Percentiles rank a stretch among this genome's conserved stretches.
These are phyloP conservation scores for Lipomyces spencermartinsiae DNA, from an alignment of 805 yeast species.

Conservation along the genomic window DNA sequence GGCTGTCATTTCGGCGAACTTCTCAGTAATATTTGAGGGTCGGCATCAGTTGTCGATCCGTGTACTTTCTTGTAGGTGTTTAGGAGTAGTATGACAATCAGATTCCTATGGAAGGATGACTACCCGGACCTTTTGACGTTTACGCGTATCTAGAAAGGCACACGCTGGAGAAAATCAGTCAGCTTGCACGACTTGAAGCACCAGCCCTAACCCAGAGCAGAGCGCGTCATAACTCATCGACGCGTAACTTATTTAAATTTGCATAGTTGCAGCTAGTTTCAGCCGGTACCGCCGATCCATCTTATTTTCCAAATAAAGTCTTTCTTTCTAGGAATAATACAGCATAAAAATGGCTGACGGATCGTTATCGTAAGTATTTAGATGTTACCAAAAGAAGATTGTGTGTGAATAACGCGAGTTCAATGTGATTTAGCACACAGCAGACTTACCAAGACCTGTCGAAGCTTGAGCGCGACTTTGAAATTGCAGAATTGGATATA, in stretches of 20 bases:
- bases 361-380: background rate
- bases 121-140: no score
- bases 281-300: background rate
- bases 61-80: no score
- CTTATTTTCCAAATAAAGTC: background rate
- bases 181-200: no score
- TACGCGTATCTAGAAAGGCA: no score
- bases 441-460: conserved; percentile 39
- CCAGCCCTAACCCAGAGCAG: background rate
- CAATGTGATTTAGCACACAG: background rate
- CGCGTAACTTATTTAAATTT: conserved; percentile 1
- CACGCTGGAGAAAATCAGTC: no score
- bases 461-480: conserved; percentile 39
- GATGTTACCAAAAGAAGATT: background rate
- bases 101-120: no score
- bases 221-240: background rate
- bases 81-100: no score
- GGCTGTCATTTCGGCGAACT: no score
- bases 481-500: conserved; percentile 5
- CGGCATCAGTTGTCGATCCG: no score
- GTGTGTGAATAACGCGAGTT: background rate
- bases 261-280: background rate
- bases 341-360: background rate
- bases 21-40: no score
- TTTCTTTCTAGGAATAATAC: background rate